A percentile compares a stretch with the other conserved stretches of the same genome.
phyloP scores from a whole-genome alignment of 768 basidiomycete genomes.

The Tulasnella sp. region DNA sequence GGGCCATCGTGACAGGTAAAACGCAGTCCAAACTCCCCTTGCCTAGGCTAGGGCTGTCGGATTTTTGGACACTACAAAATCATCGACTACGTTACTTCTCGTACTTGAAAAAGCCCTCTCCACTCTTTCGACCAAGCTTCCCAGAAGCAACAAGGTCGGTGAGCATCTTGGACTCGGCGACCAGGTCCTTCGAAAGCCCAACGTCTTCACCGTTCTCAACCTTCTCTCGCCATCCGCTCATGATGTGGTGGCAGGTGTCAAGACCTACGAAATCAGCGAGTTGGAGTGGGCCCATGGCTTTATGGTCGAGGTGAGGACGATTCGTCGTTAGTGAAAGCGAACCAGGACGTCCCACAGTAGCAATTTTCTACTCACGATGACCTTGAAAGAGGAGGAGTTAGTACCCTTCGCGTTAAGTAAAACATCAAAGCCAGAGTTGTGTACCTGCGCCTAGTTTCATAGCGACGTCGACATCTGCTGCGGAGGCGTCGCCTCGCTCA shows the following conservation, averaged over 20 bases:
- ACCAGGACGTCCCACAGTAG: neutral
- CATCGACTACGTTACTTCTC: slow-evolving; percentile 20
- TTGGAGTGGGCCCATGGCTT: slow-evolving; percentile 46
- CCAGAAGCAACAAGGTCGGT: slow-evolving; percentile 47
- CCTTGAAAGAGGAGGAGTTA: neutral
- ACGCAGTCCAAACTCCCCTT: no score
- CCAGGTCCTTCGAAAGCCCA: slow-evolving; percentile 34
- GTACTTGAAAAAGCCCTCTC: slow-evolving; percentile 48
- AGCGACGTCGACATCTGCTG: slow-evolving; percentile 49
- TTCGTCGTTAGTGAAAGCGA: neutral
- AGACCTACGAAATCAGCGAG: slow-evolving; percentile 50
- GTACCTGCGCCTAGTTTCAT: slow-evolving; percentile 52
- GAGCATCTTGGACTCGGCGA: slow-evolving; percentile 44
- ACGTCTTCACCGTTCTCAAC: slow-evolving; percentile 42
- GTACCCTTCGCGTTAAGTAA: neutral
- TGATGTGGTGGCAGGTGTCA: slow-evolving; percentile 44
- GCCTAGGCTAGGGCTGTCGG: no score
- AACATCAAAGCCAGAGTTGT: slow-evolving; percentile 24
- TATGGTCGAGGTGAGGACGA: neutral
- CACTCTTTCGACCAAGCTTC: slow-evolving; percentile 48
- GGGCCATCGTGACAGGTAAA: no score
- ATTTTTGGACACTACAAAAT: no score
- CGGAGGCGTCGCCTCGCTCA: slow-evolving; percentile 49
- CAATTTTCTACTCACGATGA: slow-evolving; percentile 27
- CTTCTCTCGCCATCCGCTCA: slow-evolving; percentile 47